Percentiles rank a stretch among this genome's conserved stretches.
Conservation (phyloP, 192 early-diverging fungal species). For the Coemansia erecta region DNA sequence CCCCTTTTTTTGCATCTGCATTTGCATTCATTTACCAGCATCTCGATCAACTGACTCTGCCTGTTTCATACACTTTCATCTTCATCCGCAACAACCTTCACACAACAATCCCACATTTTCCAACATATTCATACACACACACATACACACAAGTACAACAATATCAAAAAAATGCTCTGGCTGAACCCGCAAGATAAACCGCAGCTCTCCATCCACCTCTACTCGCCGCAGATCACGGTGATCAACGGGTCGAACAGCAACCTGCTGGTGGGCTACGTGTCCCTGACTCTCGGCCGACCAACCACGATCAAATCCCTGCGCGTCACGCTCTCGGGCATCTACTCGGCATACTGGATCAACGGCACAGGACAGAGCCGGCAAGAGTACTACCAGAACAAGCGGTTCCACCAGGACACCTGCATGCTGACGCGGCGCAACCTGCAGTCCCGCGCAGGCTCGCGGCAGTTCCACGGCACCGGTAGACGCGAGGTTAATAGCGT, state of each 20-base stretch:
- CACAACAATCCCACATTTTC: too few species aligned
- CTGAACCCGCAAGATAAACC: slow-evolving; percentile 8
- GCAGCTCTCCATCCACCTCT: slow-evolving; percentile 20
- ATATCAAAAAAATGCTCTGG: slow-evolving; percentile 22
- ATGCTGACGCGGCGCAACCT: slow-evolving; percentile 16
- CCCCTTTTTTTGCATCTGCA: not conserved
- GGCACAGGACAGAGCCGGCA: slow-evolving; percentile 20
- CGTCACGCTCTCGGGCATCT: slow-evolving; percentile 24
- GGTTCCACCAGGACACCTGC: slow-evolving; percentile 22
- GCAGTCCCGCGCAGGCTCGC: not conserved
- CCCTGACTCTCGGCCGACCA: slow-evolving; percentile 12
- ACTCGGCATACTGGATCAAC: slow-evolving; percentile 29
- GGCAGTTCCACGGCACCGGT: not conserved
- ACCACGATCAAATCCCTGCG: slow-evolving; percentile 24
- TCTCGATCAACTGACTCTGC: too few species aligned
- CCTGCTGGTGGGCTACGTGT: slow-evolving; percentile 28
- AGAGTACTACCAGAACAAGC: slow-evolving; percentile 34
- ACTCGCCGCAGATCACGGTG: slow-evolving; percentile 33
- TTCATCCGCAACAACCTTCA: too few species aligned
- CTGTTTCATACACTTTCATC: too few species aligned
- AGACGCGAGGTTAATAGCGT: not conserved
- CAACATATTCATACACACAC: not conserved
- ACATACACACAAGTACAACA: not conserved
- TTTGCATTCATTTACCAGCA: not conserved
- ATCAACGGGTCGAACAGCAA: slow-evolving; percentile 38